A percentile compares a stretch with the other conserved stretches of the same genome.
Evolutionary conservation across 2,329 filamentous ascomycete genomes (phyloP).

Genomic region (Cladophialophora immunda): DNA sequence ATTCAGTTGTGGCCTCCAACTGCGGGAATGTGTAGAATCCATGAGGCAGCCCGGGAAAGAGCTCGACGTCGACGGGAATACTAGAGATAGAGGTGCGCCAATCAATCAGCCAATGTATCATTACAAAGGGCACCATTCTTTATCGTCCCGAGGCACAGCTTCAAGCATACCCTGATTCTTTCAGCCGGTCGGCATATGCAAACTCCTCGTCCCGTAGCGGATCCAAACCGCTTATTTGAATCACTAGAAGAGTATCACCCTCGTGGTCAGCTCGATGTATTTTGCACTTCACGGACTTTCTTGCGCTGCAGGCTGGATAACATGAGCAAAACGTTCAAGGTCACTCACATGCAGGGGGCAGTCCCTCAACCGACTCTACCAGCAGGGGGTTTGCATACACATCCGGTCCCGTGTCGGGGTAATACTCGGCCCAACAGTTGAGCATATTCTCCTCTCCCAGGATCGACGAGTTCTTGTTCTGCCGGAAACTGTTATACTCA

Average conservation of each 20-base stretch:
- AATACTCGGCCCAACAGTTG: neutral
- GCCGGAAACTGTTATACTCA: conserved; percentile 15
- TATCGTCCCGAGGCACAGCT: too few relatives aligned
- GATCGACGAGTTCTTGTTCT: conserved; percentile 11
- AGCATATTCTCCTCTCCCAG: conserved; percentile 11
- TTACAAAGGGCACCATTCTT: too few relatives aligned
- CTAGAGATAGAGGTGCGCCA: neutral
- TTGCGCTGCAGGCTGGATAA: neutral
- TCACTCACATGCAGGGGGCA: neutral
- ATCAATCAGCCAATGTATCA: neutral
- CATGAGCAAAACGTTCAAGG: neutral
- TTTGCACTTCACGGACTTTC: neutral
- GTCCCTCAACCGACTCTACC: neutral
- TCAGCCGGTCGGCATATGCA: conserved; percentile 4
- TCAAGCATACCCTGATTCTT: neutral
- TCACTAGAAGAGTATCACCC: neutral
- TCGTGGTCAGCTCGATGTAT: neutral
- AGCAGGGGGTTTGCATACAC: neutral
- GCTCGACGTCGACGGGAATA: neutral
- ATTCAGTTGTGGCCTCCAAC: neutral
- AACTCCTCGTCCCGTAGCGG: conserved; percentile 5
- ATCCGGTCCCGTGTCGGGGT: neutral
- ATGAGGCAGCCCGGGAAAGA: conserved; percentile 3
- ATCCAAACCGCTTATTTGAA: neutral
- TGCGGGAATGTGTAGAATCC: conserved; percentile 9